phyloP scores from a whole-genome alignment of 176 grass and related monocot species.

The Zizania latifolia region DNA sequence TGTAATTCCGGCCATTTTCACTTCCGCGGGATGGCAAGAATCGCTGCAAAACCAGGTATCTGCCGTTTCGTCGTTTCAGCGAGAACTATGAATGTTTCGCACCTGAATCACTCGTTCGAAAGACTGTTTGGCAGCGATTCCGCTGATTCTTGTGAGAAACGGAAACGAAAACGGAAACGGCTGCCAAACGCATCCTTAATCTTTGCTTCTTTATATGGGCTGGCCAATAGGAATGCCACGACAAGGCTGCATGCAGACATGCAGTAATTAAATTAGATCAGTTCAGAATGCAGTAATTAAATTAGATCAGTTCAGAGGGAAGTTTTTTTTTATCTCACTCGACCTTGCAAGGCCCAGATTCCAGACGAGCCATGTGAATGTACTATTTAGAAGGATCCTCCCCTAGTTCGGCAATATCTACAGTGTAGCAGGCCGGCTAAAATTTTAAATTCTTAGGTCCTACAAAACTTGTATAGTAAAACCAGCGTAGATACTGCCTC shows the following conservation, averaged over 20 bases:
- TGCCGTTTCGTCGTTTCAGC: no score
- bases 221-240: slow-evolving; percentile 1
- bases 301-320: slow-evolving; percentile 10
- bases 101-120: no score
- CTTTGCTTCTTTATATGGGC: neutral
- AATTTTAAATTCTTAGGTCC: neutral
- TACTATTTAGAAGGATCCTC: neutral
- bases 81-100: no score
- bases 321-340: slow-evolving; percentile 18
- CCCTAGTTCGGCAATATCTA: neutral
- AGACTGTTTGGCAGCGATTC: no score
- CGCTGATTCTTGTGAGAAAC: no score
- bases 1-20: no score
- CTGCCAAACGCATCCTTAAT: no score
- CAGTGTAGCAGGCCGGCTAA: neutral
- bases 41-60: no score
- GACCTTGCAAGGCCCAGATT: slow-evolving; percentile 1
- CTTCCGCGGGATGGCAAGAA: no score
- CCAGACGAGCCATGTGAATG: slow-evolving; percentile 22
- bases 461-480: slow-evolving; percentile 5
- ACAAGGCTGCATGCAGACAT: neutral
- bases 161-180: no score
- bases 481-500: neutral
- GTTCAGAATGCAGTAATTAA: neutral
- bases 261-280: slow-evolving; percentile 21